A percentile compares a stretch with the other conserved stretches of the same genome.
phyloP scores from a whole-genome alignment of 192 early-diverging fungal genomes.

The Chytriomyces hyalinus region DNA sequence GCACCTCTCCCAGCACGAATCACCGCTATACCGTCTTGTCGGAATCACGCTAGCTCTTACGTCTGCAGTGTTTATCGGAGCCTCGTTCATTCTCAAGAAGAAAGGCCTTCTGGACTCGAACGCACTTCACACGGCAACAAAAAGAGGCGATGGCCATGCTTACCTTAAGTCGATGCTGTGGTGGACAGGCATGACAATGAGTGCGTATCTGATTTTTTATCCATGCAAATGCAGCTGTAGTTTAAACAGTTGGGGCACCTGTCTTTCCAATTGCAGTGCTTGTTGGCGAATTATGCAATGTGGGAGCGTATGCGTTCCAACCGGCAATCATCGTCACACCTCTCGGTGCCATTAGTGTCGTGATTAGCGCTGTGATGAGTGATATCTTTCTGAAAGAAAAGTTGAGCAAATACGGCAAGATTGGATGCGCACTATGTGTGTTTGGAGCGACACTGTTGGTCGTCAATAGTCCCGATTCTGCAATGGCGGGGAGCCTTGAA shows the following conservation, averaged over 20 bases:
- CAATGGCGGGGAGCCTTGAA: not conserved
- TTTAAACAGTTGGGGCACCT: no score
- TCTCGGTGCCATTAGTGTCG: conserved; percentile 88
- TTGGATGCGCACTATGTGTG: conserved; percentile 89
- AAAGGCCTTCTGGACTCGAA: conserved; percentile 79
- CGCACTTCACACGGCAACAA: not conserved
- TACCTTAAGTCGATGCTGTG: conserved; percentile 88
- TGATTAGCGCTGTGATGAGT: conserved; percentile 86
- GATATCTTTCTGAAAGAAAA: conserved; percentile 90
- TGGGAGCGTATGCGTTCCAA: conserved; percentile 94
- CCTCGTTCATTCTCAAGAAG: conserved; percentile 90
- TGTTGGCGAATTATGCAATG: conserved; percentile 92
- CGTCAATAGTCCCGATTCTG: not conserved
- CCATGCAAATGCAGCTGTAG: not conserved
- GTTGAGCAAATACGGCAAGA: conserved; percentile 74
- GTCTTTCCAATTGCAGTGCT: conserved; percentile 65
- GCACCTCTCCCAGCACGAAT: not conserved
- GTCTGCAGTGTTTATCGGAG: conserved; percentile 85
- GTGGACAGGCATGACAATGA: conserved; percentile 88
- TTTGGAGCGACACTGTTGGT: conserved; percentile 66
- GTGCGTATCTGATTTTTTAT: conserved; percentile 46
- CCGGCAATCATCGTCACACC: conserved; percentile 96
- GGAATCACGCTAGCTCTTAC: conserved; percentile 86
- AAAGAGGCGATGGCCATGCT: conserved; percentile 55
- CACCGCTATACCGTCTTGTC: conserved; percentile 46